Evolutionary conservation across 257 asterid genomes (phyloP), one percentile per base, ranked within the genome.

Genomic region (Capsicum rhomboideum): DNA sequence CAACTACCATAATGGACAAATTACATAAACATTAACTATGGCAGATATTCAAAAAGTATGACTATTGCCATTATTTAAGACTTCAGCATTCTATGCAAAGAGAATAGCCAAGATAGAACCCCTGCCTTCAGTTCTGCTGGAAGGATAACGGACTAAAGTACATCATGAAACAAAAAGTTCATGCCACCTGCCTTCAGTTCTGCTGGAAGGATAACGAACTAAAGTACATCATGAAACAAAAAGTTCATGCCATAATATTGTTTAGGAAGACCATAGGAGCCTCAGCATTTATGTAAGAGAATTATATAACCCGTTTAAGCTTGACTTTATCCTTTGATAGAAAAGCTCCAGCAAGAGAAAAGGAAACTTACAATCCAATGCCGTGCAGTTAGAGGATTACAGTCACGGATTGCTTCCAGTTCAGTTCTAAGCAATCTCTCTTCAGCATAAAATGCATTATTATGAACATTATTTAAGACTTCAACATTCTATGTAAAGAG

Each of bases 321-420:
- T 75, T 75, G 17, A 75, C 9, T 75, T 49, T 49, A 75, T 75
- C 26, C 63, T 50, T 75, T 26, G 44, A 75, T 7, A n/a, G 50
- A 64, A 23, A 64, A 82, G 31, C 84, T 12, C 53, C 78, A 28
- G 42, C 21, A 66, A 31, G 68, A 61, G 46, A 83, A 4, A 74
- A 74, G 81, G 46, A 55, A 53, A 66, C 84, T 78, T 83, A 83
- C 86, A 84, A 88, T 88, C 90, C 90, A 88, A 78, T 88, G 90
- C 29, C 90, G 83, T 44, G 91, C 91, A 56, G 89, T 66, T 40
- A 54, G 68, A 67, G 91, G 86, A 71, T 84, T 86, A 82, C 91
- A 88, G 75, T 86, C 89, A 63, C 91, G 86, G 88, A 88, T 84
- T 8, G 91, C 91, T 64, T 86, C 91, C 86, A 86, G 44, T 83